phyloP scores from a whole-genome alignment of 2,329 filamentous ascomycete species.

The Cadophora sp. region DNA sequence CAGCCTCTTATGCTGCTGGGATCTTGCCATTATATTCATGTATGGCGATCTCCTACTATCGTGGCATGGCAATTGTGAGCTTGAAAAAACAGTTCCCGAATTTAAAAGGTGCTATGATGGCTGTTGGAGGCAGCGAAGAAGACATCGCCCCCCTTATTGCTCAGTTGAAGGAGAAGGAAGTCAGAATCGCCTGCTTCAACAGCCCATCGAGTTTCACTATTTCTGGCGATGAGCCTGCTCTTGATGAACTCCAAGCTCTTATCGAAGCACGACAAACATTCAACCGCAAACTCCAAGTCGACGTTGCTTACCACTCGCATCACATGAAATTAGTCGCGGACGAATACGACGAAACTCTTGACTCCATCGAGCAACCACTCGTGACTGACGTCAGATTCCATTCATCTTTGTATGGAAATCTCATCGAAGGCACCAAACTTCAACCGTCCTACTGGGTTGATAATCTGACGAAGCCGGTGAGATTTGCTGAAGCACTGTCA shows the following conservation, averaged over 20 bases:
- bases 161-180: conserved; percentile 24
- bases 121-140: conserved; percentile 49
- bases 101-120: conserved; percentile 58
- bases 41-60: conserved; percentile 37
- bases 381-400: conserved; percentile 20
- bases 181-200: conserved; percentile 47
- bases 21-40: conserved; percentile 33
- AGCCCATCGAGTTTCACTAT: conserved; percentile 39
- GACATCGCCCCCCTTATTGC: conserved; percentile 24
- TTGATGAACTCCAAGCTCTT: conserved; percentile 27
- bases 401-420: conserved; percentile 34
- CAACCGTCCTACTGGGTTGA: conserved; percentile 52
- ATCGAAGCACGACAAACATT: conserved; percentile 41
- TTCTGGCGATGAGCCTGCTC: conserved; percentile 35
- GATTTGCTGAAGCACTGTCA: conserved; percentile 43
- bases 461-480: conserved; percentile 54
- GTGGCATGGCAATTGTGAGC: conserved; percentile 30
- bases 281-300: conserved; percentile 46
- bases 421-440: conserved; percentile 33
- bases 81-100: conserved; percentile 35
- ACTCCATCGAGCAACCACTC: conserved; percentile 16
- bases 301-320: conserved; percentile 51
- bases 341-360: conserved; percentile 37
- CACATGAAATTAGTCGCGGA: conserved; percentile 45
- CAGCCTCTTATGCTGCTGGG: conserved; percentile 48